These are phyloP conservation scores for Botryotinia calthae DNA, from an alignment of 2,329 filamentous ascomycete species.

Conservation along the genomic window DNA sequence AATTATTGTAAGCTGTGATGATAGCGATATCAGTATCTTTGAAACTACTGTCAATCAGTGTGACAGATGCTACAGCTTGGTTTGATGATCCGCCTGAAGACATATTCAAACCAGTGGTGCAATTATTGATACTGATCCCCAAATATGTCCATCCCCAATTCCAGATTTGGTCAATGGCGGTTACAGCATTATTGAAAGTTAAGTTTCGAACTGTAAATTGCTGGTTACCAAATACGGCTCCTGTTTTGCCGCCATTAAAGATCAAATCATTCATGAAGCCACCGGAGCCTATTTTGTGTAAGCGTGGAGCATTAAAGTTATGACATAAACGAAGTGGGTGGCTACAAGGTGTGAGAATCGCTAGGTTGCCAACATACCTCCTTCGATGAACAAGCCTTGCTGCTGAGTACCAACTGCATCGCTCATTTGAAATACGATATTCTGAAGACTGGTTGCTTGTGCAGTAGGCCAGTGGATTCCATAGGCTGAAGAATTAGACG, in stretches of 20 bases:
- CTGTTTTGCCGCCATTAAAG: constrained; percentile 60
- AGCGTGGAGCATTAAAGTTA: not conserved
- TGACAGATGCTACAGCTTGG: constrained; percentile 53
- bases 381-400: constrained; percentile 59
- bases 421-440: constrained; percentile 59
- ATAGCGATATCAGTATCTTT: constrained; percentile 50
- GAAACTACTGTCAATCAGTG: constrained; percentile 55
- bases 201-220: constrained; percentile 61
- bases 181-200: constrained; percentile 45
- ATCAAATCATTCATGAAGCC: constrained; percentile 58
- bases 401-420: constrained; percentile 47
- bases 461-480: constrained; percentile 54
- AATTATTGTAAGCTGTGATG: constrained; percentile 49
- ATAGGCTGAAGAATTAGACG: constrained; percentile 33
- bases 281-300: constrained; percentile 46
- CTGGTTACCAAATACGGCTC: constrained; percentile 61
- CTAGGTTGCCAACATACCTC: constrained; percentile 35
- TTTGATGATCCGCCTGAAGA: constrained; percentile 42
- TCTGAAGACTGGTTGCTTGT: constrained; percentile 59
- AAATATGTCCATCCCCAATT: constrained; percentile 59
- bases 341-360: not conserved
- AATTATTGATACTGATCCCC: constrained; percentile 51
- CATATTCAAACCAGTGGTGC: constrained; percentile 52
- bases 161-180: constrained; percentile 57
- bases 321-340: not conserved